Evolutionary conservation across 1,284 basidiomycete genomes (phyloP), one percentile per base, ranked within the genome.

Genomic region (Cronartium ribicola): DNA sequence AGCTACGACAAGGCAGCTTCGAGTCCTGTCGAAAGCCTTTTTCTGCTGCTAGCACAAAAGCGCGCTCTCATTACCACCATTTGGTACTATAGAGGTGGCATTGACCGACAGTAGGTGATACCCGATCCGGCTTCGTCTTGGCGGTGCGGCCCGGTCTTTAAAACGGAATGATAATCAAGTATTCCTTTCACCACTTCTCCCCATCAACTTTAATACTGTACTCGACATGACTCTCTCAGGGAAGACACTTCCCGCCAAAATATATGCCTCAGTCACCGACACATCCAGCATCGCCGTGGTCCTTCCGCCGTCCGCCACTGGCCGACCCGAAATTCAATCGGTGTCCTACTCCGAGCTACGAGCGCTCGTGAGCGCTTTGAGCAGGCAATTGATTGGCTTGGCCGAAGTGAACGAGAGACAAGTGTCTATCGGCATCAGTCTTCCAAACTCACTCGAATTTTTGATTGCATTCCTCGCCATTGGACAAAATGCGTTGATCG

Each of bases 381-480:
- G 51, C n/a, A 57, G 51, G 7, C 51, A 57, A 57, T 57, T 57
- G 51, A 57, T 4, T 22, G 51, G 51, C 51, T 57, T 57, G 14
- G 10, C 51, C 29, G 39, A 62, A 62, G 13, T 62, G 17, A 62
- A 40, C 29, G 17, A 40, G 39, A 46, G 62, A 14, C 70, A 73
- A 66, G 66, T 43, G 10, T 57, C 63, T 55, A 39, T 73, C 70
- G 44, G 48, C 22, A 48, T 73, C 40, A 73, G 70, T 43, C 65
- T 74, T 8, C 44, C 22, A 43, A 74, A 74, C 65, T 74, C 71
- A 13, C n/a, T 74, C 57, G 71, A 74, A 60, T 74, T 67, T 44
- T n/a, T 74, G 0, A 20, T 59, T 14, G 14, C 57, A 44, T 74
- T 74, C 57, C 59, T 74, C 5, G 55, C 71, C 4, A 46, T 67